These are phyloP conservation scores for Stephanocyclus meneghinianus DNA, from an alignment of 352 stramenopile species.

Conservation along the genomic window DNA sequence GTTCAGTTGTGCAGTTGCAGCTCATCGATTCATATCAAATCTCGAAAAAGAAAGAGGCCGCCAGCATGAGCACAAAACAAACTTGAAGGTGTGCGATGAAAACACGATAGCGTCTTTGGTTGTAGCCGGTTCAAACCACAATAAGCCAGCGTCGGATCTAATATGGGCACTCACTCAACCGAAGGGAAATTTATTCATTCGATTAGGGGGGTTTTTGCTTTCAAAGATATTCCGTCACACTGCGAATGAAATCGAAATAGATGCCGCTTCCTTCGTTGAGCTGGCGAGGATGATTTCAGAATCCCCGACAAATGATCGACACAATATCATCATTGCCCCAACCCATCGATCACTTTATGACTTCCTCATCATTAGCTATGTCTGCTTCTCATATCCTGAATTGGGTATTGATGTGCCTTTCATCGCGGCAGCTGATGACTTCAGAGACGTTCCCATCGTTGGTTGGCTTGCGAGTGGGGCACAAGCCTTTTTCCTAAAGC, in stretches of 20 bases:
- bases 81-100: background rate
- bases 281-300: conserved; percentile 32
- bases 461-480: conserved; percentile 61
- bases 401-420: conserved; percentile 73
- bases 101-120: conserved; percentile 24
- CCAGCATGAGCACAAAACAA: background rate
- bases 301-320: conserved; percentile 9
- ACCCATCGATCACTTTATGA: conserved; percentile 85
- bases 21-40: conserved; percentile 65
- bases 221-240: conserved; percentile 72
- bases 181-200: conserved; percentile 59
- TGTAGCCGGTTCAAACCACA: conserved; percentile 59
- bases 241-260: conserved; percentile 71
- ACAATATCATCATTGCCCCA: conserved; percentile 76
- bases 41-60: conserved; percentile 27
- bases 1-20: conserved; percentile 73
- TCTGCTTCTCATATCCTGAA: conserved; percentile 80
- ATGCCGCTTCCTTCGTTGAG: conserved; percentile 70
- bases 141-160: conserved; percentile 49
- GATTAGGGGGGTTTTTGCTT: conserved; percentile 72
- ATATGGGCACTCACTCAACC: conserved; percentile 79
- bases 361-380: conserved; percentile 83
- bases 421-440: conserved; percentile 78
- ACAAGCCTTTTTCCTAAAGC: conserved; percentile 80
- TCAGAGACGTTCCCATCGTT: conserved; percentile 72